A percentile compares a stretch with the other conserved stretches of the same genome.
These are phyloP conservation scores for Erodium maritimum DNA, from an alignment of 345 rosid genomes.

Conservation along the genomic window DNA sequence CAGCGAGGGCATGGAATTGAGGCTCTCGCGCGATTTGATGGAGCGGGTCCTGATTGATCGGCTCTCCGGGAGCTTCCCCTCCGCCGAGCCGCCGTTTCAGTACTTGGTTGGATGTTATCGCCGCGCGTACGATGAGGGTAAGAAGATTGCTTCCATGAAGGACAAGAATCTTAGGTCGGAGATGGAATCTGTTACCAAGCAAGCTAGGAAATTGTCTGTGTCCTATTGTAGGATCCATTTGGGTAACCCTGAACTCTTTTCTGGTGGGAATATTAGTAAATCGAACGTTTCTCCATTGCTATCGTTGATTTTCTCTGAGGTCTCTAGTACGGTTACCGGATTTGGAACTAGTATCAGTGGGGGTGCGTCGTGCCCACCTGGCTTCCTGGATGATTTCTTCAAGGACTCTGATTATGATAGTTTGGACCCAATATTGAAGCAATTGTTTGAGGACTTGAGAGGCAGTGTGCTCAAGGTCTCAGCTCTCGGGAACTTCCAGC, in stretches of 20 bases:
- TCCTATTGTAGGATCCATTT: constrained; percentile 73
- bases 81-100: constrained; percentile 48
- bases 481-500: constrained; percentile 78
- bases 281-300: constrained; percentile 44
- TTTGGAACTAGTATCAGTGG: constrained; percentile 34
- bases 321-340: constrained; percentile 42
- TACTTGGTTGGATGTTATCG: constrained; percentile 70
- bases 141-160: constrained; percentile 76
- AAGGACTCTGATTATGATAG: constrained; percentile 71
- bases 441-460: constrained; percentile 82
- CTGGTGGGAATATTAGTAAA: constrained; percentile 11
- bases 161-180: constrained; percentile 54
- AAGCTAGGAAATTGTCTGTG: constrained; percentile 56
- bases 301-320: constrained; percentile 58
- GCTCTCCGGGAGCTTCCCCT: constrained; percentile 51
- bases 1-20: constrained; percentile 69
- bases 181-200: constrained; percentile 48
- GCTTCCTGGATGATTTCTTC: constrained; percentile 77
- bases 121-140: constrained; percentile 65
- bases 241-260: constrained; percentile 62
- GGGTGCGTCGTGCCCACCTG: constrained; percentile 47
- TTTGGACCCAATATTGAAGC: constrained; percentile 66
- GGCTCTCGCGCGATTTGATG: constrained; percentile 57
- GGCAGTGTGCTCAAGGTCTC: constrained; percentile 68
- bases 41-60: constrained; percentile 81